Percentiles rank a stretch among this genome's conserved stretches.
Evolutionary conservation across 2,329 filamentous ascomycete genomes (phyloP).

Genomic region (Botrytis tulipae): DNA sequence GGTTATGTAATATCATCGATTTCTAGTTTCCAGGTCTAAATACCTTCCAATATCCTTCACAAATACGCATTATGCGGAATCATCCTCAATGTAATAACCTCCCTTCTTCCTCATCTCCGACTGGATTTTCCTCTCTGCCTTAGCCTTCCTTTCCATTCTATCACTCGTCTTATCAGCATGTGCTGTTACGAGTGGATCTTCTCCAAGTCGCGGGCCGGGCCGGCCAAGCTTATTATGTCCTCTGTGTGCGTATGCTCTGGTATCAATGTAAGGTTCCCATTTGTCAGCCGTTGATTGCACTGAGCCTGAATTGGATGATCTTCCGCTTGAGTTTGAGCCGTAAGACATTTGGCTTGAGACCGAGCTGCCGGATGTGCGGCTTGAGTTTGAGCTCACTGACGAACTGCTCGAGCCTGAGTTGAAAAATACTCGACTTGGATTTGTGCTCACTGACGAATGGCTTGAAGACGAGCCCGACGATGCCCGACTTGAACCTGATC

Average conservation of each 20-base stretch:
- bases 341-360: not conserved
- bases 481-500: too few species aligned
- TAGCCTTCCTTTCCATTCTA: too few species aligned
- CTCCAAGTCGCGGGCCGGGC: accelerated
- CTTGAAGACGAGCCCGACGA: too few species aligned
- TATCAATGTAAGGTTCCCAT: not conserved
- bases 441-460: not conserved
- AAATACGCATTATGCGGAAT: not conserved
- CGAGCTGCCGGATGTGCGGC: not conserved
- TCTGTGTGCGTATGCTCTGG: not conserved
- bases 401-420: not conserved
- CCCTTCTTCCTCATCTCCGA: not conserved
- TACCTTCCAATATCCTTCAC: not conserved
- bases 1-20: not conserved
- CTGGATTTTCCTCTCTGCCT: not conserved
- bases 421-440: not conserved
- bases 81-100: not conserved
- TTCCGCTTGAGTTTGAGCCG: not conserved
- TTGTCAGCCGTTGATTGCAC: too few species aligned
- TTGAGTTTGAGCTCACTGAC: not conserved
- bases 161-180: not conserved
- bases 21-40: not conserved
- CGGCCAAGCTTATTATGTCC: not conserved
- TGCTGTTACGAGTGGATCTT: not conserved
- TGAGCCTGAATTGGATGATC: not conserved